Evolutionary conservation across 73 alveolate genomes (phyloP), one percentile per base, ranked within the genome.

Genomic region (Diophrys sp.): DNA sequence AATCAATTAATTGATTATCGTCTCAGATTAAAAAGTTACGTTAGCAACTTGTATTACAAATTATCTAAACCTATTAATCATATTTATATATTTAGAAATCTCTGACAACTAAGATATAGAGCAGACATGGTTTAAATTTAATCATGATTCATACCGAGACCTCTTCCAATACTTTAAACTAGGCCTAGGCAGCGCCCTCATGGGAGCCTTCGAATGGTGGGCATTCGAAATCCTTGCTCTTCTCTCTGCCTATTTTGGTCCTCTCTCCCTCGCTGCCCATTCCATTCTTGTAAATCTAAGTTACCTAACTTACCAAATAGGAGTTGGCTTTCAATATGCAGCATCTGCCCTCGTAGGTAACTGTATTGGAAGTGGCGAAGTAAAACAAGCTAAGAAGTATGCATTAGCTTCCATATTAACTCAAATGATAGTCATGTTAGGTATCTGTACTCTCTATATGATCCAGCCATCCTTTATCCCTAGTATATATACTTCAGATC

Each of bases 341-440:
- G 23, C 88, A 14, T 29, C 70, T 23, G 44, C 78, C 66, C 23
- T 79, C 55, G 81, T 79, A 14, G 93, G 93, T 23, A 79, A 79
- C 34, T 56, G 27, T 25, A 66, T 85, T 1, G 93, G 93, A 11
- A 73, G 70, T 23, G 54, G 67, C 0, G 73, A 71, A 25, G 71
- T 80, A 0, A n/a, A 28, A 0, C 72, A n/a, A 8, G 93, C 82
- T 31, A 71, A 56, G 33, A 1, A 30, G 14, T 79, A 79, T 44
- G 80, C 93, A 24, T n/a, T 73, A 62, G 74, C 82, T 56, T 18
- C 31, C 0, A 18, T 33, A 8, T 0, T 74, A 14, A 11, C 78
- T 1, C 5, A 54, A 1, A 30, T 70, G 0, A 55, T 72, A 71
- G 70, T 69, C 0, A 44, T 70, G 25, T 29, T 71, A 14, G 53